These are phyloP conservation scores for Bruguiera hainesii DNA, from an alignment of 441 rosid genomes.

Conservation along the genomic window DNA sequence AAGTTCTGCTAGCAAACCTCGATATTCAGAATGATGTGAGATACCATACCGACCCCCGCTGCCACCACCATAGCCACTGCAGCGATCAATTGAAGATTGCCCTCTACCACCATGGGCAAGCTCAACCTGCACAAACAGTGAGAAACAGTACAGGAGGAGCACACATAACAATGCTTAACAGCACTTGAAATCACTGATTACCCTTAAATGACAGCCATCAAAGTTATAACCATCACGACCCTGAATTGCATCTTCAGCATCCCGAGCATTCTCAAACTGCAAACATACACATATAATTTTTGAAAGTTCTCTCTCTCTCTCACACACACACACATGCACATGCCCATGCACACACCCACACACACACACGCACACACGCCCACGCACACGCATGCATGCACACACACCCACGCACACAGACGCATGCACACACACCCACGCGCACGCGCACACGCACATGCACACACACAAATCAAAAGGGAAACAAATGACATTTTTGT, in stretches of 20 bases:
- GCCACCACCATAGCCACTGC: constrained; percentile 64
- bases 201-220: constrained; percentile 90
- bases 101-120: constrained; percentile 98
- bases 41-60: constrained; percentile 56
- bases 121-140: constrained; percentile 60
- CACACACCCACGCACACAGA: too few relatives aligned
- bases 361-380: too few relatives aligned
- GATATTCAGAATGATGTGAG: constrained; percentile 85
- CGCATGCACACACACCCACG: too few relatives aligned
- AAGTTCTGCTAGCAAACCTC: constrained; percentile 47
- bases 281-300: constrained; percentile 20
- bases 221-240: constrained; percentile 96
- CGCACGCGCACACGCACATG: too few relatives aligned
- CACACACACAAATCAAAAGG: background rate
- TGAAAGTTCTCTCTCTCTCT: background rate
- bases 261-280: constrained; percentile 79
- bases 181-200: constrained; percentile 29
- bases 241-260: constrained; percentile 92
- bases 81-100: constrained; percentile 77
- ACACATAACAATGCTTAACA: background rate
- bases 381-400: background rate
- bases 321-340: background rate
- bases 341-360: background rate
- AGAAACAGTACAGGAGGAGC: constrained; percentile 13
- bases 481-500: constrained; percentile 1